Evolutionary conservation across 768 basidiomycete genomes (phyloP), one percentile per base, ranked within the genome.

Genomic region (Boletellus emodensis): DNA sequence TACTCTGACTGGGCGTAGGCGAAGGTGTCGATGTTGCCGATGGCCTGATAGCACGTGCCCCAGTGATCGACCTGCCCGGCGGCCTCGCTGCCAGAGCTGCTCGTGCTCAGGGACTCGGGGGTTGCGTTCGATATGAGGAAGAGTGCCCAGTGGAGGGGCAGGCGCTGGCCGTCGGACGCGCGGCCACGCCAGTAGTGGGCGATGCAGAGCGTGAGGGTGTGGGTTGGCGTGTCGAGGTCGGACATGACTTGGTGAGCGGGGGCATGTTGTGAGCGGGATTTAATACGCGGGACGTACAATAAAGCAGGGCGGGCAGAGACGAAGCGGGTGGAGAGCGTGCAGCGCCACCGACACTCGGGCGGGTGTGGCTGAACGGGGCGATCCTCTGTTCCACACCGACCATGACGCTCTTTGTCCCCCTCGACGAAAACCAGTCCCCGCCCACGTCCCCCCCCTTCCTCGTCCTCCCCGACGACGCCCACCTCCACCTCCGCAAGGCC

Each of bases 341-440:
- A 62, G 67, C 65, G 65, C 65, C 65, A 66, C 67, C 37, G 56
- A 47, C 28, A 28, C 28, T 28, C 5, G 24, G 24, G 30, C 30
- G 30, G 28, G 30, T 7, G 30, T 30, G 30, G 30, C 30, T 30
- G 30, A 30, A 10, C 8, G 30, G 30, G 30, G 30, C 30, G 30
- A 30, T 30, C 30, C 30, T 30, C 30, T 30, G 67, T 64, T 64
- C 59, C 52, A 44, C 53, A 59, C 57, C 54, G 50, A 47, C 46
- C 47, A 87, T 86, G 85, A 87, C 85, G 28, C 59, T 83, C 55
- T 81, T 80, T 56, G 71, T 87, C 40, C 83, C 85, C 47, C 73
- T 87, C 63, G 76, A 79, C 61, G 67, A 70, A 35, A 57, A 71
- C 39, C 69, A 76, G 40, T 69, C 74, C 5, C 63, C 74, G 3